Evolutionary conservation across 352 stramenopile genomes (phyloP), one percentile per base, ranked within the genome.

Genomic region (Globisporangium heterothallicum): DNA sequence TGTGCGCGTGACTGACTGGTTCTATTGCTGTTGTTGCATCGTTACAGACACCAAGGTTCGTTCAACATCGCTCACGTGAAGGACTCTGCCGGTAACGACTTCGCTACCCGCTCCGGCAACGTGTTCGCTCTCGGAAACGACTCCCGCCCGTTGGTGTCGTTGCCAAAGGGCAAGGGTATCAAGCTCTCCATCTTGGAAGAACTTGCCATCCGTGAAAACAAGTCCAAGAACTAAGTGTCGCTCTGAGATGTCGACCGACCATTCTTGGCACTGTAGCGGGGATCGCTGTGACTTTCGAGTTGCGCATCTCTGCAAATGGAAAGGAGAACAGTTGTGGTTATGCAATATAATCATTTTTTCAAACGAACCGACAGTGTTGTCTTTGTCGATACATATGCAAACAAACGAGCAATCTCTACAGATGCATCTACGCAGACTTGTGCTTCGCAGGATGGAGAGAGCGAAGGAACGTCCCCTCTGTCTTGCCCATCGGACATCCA

Each of bases 11-110:
- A 36, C 38, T 55, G 21, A 55, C 26, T 18, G 14, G 30, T 26
- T 45, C 61, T 25, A 56, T 22, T 63, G 24, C 68, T 49, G 36
- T 55, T 60, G 29, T 27, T 75, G 43, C 29, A 32, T 45, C n/a
- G 53, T 27, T 47, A 32, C 59, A 97, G 92, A 74, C 97, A 99
- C 84, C 88, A 97, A 63, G 96, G 96, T 78, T 98, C 94, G 55
- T 99, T 99, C 85, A 96, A 98, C 69, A 99, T 99, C 84, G 94
- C 98, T 45, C 97, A 97, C 73, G 80, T 99, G 42, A 98, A 98
- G 84, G 97, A 99, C 81, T 88, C 94, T 67, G 92, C 95, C 64
- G 97, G 96, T 60, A 77, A 98, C 80, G 78, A 89, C 49, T 99
- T 99, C 70, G 96, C 96, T 63, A 99, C 97, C 25, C 92, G 97